Evolutionary conservation across 176 grass and related monocot species (phyloP), one percentile per base, ranked within the genome.

Genomic region (Saccharum officinarum): DNA sequence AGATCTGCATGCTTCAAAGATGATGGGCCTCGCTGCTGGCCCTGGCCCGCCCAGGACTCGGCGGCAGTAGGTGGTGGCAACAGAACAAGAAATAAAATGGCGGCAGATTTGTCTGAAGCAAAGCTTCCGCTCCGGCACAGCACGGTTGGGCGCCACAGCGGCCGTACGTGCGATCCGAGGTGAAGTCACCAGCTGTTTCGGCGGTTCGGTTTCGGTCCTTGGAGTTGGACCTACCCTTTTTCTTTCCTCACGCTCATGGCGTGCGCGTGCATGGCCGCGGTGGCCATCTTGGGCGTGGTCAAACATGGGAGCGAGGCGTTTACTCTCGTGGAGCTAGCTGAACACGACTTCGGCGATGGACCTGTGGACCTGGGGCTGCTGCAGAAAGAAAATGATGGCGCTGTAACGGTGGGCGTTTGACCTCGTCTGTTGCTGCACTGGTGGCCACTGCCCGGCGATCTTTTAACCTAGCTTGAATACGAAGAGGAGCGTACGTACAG

Each of bases 231-330:
- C 69, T 80, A 38, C 55, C 77, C 17, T 34, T 33, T 89, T 89
- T 87, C 88, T 87, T 90, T 83, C 54, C 84, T 66, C 88, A 90
- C 84, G 75, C 88, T 13, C 40, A 36, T 73, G 84, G 84, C 79
- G n/a, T 90, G 82, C 10, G 82, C 10, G 13, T 14, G 62, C 45
- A 5, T 12, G 40, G 9, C 15, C 72, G 10, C 79, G 5, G 9
- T 8, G 40, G 49, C 49, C 49, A 13, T 1, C 20, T 12, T 2
- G 44, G 22, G 0, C 57, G 47, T 47, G 71, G 71, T 81, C 77
- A 79, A 36, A 13, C 68, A 14, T 54, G 72, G 45, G 67, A 59
- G 67, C n/a, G 28, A 36, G 74, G 80, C 67, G 66, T 64, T 47
- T 42, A 70, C 71, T 10, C 36, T 22, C 10, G 25, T 45, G 64